Conservation (phyloP, 2,329 filamentous ascomycete genomes). For the Aspergillus pseudoviridinutans region DNA sequence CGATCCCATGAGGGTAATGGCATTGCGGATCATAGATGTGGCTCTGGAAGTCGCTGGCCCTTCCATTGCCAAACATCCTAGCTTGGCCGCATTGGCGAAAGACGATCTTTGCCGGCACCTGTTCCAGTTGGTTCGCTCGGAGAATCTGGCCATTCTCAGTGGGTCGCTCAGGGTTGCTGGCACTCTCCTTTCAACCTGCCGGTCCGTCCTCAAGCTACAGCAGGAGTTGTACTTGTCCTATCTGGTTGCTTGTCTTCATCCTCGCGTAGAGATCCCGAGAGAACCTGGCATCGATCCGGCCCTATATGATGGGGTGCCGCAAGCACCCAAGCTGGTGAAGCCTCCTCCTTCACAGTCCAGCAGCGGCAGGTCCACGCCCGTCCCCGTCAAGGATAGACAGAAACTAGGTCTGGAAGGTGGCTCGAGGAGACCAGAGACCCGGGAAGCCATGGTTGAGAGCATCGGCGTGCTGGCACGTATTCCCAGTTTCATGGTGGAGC, state of each 20-base stretch:
- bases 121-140: conserved; percentile 92
- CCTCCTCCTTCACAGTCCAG: conserved; percentile 67
- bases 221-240: conserved; percentile 96
- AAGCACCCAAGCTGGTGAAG: conserved; percentile 82
- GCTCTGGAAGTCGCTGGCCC: conserved; percentile 94
- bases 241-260: conserved; percentile 87
- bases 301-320: conserved; percentile 88
- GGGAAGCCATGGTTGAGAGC: conserved; percentile 97
- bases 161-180: conserved; percentile 89
- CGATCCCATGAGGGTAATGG: conserved; percentile 96
- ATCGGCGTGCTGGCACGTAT: conserved; percentile 88
- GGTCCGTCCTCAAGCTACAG: conserved; percentile 86
- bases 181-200: conserved; percentile 84
- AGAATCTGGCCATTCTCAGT: conserved; percentile 92
- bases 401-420: conserved; percentile 90
- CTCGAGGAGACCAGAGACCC: conserved; percentile 84
- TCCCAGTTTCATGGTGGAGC: conserved; percentile 88
- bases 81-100: conserved; percentile 79
- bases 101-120: conserved; percentile 90
- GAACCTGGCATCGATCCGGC: conserved; percentile 87
- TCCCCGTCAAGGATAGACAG: conserved; percentile 86
- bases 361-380: conserved; percentile 84
- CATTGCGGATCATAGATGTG: conserved; percentile 92
- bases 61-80: conserved; percentile 88
- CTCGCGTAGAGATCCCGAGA: conserved; percentile 86